Percentiles rank a stretch among this genome's conserved stretches.
These are phyloP conservation scores for Primulina huaijiensis DNA, from an alignment of 257 asterid genomes.

Conservation along the genomic window DNA sequence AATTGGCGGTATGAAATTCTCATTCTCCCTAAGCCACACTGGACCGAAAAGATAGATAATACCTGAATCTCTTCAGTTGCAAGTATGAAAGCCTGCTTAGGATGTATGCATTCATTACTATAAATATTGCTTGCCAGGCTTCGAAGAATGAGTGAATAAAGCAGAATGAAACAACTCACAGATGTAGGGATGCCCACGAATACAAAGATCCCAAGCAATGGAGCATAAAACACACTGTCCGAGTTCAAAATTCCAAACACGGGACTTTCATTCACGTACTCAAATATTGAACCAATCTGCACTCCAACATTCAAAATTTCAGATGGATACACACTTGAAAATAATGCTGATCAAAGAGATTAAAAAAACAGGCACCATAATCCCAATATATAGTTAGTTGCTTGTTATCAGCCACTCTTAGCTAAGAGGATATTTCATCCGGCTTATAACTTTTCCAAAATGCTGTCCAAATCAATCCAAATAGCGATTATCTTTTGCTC, in stretches of 20 bases:
- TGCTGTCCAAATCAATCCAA: neutral
- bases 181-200: conserved; percentile 83
- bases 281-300: conserved; percentile 91
- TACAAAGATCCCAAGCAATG: conserved; percentile 86
- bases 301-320: conserved; percentile 26
- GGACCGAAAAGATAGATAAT: neutral
- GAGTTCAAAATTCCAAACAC: conserved; percentile 79
- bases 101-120: neutral
- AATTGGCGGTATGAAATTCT: neutral
- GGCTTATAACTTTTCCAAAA: neutral
- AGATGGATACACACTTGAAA: conserved; percentile 1
- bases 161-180: conserved; percentile 37
- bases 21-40: neutral
- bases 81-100: neutral
- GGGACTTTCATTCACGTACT: conserved; percentile 80
- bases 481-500: neutral
- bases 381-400: conserved; percentile 6
- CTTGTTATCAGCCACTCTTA: neutral
- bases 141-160: neutral
- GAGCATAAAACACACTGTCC: conserved; percentile 81
- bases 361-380: neutral
- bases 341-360: neutral
- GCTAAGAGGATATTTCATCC: neutral
- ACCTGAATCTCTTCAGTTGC: neutral
- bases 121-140: neutral